Conservation (phyloP, 2,329 filamentous ascomycete species). For the Diaporthe citrichinensis region DNA sequence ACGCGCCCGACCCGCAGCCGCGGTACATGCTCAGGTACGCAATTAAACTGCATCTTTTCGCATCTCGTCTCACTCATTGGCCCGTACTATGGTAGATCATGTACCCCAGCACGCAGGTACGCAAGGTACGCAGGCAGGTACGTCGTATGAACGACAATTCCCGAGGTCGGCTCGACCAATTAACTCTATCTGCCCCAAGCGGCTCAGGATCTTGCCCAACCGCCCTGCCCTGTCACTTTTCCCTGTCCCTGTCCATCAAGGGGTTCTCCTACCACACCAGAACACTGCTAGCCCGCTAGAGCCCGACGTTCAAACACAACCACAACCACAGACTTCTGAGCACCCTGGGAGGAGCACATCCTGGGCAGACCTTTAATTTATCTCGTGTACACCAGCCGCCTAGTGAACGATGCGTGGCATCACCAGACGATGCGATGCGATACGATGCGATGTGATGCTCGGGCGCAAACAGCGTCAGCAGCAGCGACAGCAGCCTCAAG, state of each 20-base stretch:
- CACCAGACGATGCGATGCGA: background rate
- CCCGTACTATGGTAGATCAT: conserved; percentile 21
- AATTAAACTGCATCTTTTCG: background rate
- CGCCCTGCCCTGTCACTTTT: background rate
- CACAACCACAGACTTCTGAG: conserved; percentile 20
- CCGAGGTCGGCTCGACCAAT: conserved; percentile 23
- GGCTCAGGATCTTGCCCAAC: conserved; percentile 33
- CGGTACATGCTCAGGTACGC: conserved; percentile 1
- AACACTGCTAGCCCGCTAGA: background rate
- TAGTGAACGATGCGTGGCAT: conserved; percentile 8
- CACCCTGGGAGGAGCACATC: background rate
- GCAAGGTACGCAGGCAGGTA: conserved; percentile 3
- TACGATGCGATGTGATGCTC: background rate
- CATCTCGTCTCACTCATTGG: background rate
- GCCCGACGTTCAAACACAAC: background rate
- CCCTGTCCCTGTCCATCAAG: conserved; percentile 20
- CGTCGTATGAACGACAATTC: background rate
- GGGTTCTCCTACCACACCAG: conserved; percentile 27
- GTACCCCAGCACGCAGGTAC: conserved; percentile 3
- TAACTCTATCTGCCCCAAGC: conserved; percentile 16
- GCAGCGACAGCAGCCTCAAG: background rate
- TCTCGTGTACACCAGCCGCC: conserved; percentile 32
- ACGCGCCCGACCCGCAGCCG: background rate
- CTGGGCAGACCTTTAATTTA: conserved; percentile 39
- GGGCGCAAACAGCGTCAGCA: background rate